phyloP scores from a whole-genome alignment of 2,329 filamentous ascomycete genomes.

The Paraphoma chrysanthemicola region DNA sequence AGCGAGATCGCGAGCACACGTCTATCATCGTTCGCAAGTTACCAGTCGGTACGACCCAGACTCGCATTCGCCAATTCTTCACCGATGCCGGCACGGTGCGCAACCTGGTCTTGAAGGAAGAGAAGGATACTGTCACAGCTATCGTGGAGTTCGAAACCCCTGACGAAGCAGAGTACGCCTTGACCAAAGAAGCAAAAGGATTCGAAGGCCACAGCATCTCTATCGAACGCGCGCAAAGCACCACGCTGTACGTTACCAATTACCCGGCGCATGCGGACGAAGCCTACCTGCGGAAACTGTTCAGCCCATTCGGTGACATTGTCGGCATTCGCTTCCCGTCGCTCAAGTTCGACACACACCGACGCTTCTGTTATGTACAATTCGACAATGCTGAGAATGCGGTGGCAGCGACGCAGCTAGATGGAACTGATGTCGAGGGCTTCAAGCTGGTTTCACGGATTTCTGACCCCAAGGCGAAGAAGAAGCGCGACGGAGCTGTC shows the following conservation, averaged over 20 bases:
- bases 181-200: conserved; percentile 81
- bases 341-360: conserved; percentile 84
- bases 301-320: conserved; percentile 76
- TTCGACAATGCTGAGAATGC: conserved; percentile 65
- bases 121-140: conserved; percentile 69
- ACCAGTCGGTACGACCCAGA: conserved; percentile 72
- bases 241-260: conserved; percentile 90
- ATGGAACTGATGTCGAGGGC: conserved; percentile 72
- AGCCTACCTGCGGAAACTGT: conserved; percentile 70
- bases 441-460: conserved; percentile 79
- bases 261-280: conserved; percentile 82
- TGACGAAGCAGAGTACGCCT: conserved; percentile 81
- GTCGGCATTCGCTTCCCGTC: conserved; percentile 89
- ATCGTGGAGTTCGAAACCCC: conserved; percentile 83
- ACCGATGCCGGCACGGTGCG: conserved; percentile 87
- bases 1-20: conserved; percentile 89
- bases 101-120: conserved; percentile 72
- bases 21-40: conserved; percentile 83
- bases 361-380: conserved; percentile 96
- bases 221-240: conserved; percentile 75
- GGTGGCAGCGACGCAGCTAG: conserved; percentile 68
- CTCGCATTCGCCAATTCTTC: conserved; percentile 86
- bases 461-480: conserved; percentile 81
- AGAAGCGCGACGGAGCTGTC: conserved; percentile 78
- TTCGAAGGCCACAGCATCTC: conserved; percentile 76